Base-by-base conservation (phyloP, 192 early-diverging fungal species). In the Lobosporangium transversale region DNA sequence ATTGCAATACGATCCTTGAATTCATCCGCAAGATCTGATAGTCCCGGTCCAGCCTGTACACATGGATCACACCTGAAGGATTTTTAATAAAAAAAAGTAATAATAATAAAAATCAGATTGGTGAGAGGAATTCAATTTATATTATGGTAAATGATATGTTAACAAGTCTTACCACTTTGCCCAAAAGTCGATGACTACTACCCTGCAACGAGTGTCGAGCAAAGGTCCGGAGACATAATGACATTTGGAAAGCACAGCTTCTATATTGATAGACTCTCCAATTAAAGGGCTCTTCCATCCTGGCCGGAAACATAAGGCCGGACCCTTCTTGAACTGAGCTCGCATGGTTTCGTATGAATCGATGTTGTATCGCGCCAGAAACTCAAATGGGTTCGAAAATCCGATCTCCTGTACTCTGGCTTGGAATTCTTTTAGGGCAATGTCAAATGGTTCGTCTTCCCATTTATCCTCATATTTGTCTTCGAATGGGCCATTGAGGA, bases 391-490 rank as follows among this genome's bases (percentile, higher is more conserved):
- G 40, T 76, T 65, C 8, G 37, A 8, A 32, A 76, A 67, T 10
- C 73, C 73, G 11, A 76, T 61, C 20, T 76, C 73, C 20, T 58
- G 48, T 44, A 56, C 63, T 4, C 44, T 26, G 17, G 30, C 44
- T 40, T 76, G 61, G 73, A 76, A 76, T 21, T 50, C 73, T 3
- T 76, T 58, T 11, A 76, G 20, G 8, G 73, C 65, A 4, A 33
- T 45, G 27, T 76, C 73, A 23, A 67, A 76, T 12, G 65, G 64
- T 24, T 53, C 59, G n/a, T 76, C 73, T 27, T 76, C 58, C 73
- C 73, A 76, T 14, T 26, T 42, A 24, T 76, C 73, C 37, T 76
- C 73, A 48, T 76, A 76, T 59, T 76, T 76, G 53, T 76, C 73
- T 50, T 66, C 73, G 48, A 76, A 76, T 1, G 73, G 73, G 27